Base-by-base conservation (phyloP, 2,329 filamentous ascomycete species). In the Epichloe coenophiala region DNA sequence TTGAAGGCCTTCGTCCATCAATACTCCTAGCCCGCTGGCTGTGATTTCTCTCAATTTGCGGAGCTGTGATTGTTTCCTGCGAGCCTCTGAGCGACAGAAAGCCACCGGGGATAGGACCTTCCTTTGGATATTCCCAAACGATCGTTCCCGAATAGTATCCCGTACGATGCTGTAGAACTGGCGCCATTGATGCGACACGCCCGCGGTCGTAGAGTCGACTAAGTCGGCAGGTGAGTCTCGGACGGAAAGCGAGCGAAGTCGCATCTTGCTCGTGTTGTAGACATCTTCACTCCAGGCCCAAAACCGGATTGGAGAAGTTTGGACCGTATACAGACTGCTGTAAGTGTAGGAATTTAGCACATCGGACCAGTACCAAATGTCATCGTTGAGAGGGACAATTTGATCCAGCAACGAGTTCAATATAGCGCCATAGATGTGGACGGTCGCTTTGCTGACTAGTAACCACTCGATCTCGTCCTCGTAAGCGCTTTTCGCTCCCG, bases 291-390 rank as follows among this genome's bases (percentile, higher is more conserved):
- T 72, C 78, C 85, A 88, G 3, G 73, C 69, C 80, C 82, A 91
- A 36, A 95, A 65, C 17, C 86, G 77, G 40, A 83, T 60, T 0
- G 93, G 93, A 1, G 84, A 88, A 0, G 84, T 95, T 65, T 98
- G 93, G 8, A 94, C 69, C 13, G 87, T 84, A 66, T 96, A 96
- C 3, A 96, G 64, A 35, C 81, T 84, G 56, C 86, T 90, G 60
- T 84, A 87, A 46, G 80, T 76, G 58, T 88, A 84, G 1, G 88
- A 94, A 9, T 80, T 79, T 33, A 95, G 70, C 2, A 96, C 78
- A 57, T 93, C 86, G 61, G 95, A 88, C 93, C 93, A 98, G 65
- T 97, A 97, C 81, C 85, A 90, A 23, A 95, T 83, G 58, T 95
- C 89, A 56, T 95, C 83, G 59, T 82, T 86, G 17, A 98, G 68